phyloP scores from a whole-genome alignment of 805 yeast genomes.

The Diddensiella caesifluorescens region DNA sequence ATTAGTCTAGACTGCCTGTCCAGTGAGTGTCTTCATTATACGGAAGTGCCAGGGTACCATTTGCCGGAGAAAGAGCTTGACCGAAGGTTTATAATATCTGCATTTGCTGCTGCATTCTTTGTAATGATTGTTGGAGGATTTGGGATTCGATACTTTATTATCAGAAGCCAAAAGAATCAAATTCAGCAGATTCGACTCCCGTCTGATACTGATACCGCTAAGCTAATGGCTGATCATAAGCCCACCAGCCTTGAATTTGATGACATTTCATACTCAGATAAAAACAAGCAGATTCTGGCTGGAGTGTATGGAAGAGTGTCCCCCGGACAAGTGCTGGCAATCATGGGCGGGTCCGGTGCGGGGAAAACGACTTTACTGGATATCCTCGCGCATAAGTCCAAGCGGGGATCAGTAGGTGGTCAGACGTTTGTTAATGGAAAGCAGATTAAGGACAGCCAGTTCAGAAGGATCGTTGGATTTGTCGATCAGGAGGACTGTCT shows the following conservation, averaged over 20 bases:
- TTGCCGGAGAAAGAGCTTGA: constrained; percentile 47
- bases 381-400: constrained; percentile 82
- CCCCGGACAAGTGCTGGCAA: constrained; percentile 88
- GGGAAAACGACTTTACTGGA: constrained; percentile 94
- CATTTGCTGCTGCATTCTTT: constrained; percentile 21
- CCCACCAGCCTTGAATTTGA: constrained; percentile 77
- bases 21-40: constrained; percentile 88
- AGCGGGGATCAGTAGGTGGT: constrained; percentile 69
- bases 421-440: constrained; percentile 68
- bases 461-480: constrained; percentile 74
- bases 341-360: constrained; percentile 99
- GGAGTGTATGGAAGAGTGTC: constrained; percentile 68
- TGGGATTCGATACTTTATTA: constrained; percentile 17
- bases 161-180: constrained; percentile 14
- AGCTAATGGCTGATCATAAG: constrained; percentile 48
- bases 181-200: constrained; percentile 26
- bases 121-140: constrained; percentile 17
- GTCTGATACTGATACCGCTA: constrained; percentile 38
- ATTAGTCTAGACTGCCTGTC: constrained; percentile 76
- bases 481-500: constrained; percentile 94
- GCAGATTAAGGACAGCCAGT: constrained; percentile 37
- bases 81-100: constrained; percentile 20
- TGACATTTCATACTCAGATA: constrained; percentile 58
- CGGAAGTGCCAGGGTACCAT: constrained; percentile 88
- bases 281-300: constrained; percentile 48